Evolutionary conservation across 179 eudicot species (phyloP), one percentile per base, ranked within the genome.

Genomic region (Beta lomatogona): DNA sequence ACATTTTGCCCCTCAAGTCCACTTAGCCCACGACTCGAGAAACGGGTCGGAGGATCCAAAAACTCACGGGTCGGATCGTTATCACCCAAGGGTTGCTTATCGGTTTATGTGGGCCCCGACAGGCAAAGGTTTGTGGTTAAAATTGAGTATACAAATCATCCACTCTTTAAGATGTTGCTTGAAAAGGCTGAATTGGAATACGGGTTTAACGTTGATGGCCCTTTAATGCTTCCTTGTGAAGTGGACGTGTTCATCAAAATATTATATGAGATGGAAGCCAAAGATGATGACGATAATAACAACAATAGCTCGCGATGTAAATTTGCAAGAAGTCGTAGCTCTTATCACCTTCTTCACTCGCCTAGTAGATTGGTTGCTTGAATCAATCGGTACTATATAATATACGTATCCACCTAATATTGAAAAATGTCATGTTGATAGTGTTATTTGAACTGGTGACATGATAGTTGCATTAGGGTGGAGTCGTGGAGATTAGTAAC

Each of bases 181-280:
- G 92, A 90, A 48, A 89, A 92, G 59, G 93, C 95, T 12, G 92
- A 92, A 19, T 59, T 9, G 2, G 90, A 90, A 63, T 92, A 89
- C 58, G 95, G 95, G 11, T 90, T 59, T 79, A 68, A 65, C 44
- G 84, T 79, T 48, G 81, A 83, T 19, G 91, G 95, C 10, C 93
- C 93, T 4, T 46, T 91, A 0, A 69, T 76, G 21, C 81, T 91
- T 15, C 95, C 95, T 0, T 91, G 95, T 78, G 82, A 91, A 19
- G 92, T 88, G 5, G 82, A 88, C 60, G 21, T 78, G 8, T 91
- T 91, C 75, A 10, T 68, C 53, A 80, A 84, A 79, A 72, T 88
- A 0, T 77, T 91, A 72, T 59, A 80, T 54, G 86, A 91, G 68
- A 91, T 91, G 85, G 91, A 90, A 19, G 64, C 70, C 21, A 84